Evolutionary conservation across 2,329 filamentous ascomycete species (phyloP).

Genomic region (Verticillium nubilum): DNA sequence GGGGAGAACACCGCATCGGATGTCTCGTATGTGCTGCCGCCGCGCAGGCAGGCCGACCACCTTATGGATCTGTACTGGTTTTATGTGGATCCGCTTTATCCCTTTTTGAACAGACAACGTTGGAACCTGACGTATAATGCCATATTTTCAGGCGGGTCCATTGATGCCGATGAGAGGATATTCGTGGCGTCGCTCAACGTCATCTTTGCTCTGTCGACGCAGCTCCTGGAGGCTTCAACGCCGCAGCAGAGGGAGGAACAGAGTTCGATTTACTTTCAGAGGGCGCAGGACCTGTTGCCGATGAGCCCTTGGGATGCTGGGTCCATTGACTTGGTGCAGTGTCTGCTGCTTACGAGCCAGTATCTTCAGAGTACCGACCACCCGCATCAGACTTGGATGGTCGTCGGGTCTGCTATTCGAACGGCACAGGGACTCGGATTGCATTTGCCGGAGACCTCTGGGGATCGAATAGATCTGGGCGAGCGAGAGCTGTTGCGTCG

Average conservation of each 20-base stretch:
- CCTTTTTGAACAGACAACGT: constrained; percentile 31
- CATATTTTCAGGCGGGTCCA: constrained; percentile 30
- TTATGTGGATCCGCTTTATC: constrained; percentile 39
- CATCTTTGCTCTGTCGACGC: constrained; percentile 39
- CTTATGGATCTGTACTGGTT: constrained; percentile 40
- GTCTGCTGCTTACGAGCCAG: constrained; percentile 38
- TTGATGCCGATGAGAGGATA: constrained; percentile 32
- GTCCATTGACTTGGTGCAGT: constrained; percentile 39
- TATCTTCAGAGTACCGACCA: constrained; percentile 43
- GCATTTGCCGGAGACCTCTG: constrained; percentile 33
- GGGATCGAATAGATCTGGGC: constrained; percentile 10
- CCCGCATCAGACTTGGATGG: constrained; percentile 43
- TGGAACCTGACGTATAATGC: constrained; percentile 32
- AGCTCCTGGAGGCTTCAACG: constrained; percentile 33
- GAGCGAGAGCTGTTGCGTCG: constrained; percentile 21
- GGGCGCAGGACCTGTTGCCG: constrained; percentile 34
- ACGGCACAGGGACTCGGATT: constrained; percentile 41
- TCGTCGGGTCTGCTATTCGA: constrained; percentile 37
- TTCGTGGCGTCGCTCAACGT: constrained; percentile 39
- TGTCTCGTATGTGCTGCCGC: constrained; percentile 34
- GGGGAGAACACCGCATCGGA: background rate
- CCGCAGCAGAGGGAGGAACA: constrained; percentile 31
- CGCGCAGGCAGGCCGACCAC: constrained; percentile 36
- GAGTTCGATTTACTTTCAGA: constrained; percentile 33
- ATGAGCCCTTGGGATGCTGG: constrained; percentile 36